Evolutionary conservation across 73 alveolate species (phyloP).

Genomic region (Symbiodinium natans): DNA sequence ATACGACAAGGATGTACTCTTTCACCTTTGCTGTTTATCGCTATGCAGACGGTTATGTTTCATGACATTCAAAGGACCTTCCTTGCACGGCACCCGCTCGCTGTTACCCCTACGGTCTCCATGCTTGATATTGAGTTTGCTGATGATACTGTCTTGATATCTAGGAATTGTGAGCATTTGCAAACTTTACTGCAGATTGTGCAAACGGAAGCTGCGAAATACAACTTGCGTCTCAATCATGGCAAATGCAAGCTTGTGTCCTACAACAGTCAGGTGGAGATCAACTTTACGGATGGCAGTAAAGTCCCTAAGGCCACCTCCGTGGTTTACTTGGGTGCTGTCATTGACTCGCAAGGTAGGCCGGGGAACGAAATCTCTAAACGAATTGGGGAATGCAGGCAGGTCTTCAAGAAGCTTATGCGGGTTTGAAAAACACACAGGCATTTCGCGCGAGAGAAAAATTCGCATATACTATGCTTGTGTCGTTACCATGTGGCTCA

Average conservation of each 20-base stretch:
- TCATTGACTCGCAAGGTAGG: not conserved
- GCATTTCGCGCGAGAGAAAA: not conserved
- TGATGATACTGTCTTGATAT: not conserved
- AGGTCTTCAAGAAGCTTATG: not conserved
- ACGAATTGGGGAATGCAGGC: not conserved
- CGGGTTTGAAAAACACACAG: constrained; percentile 22
- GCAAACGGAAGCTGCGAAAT: constrained; percentile 22
- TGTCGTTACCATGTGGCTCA: constrained; percentile 15
- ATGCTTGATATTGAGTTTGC: constrained; percentile 35
- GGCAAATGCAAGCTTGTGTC: not conserved
- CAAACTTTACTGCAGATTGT: not conserved
- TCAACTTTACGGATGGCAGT: not conserved
- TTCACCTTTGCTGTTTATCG: constrained; percentile 1
- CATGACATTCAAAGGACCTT: not conserved
- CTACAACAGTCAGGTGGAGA: not conserved
- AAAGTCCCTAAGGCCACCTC: not conserved
- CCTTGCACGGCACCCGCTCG: constrained; percentile 16
- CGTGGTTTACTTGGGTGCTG: not conserved
- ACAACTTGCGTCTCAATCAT: not conserved
- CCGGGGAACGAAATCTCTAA: not conserved
- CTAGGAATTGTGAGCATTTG: constrained; percentile 5
- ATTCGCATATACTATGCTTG: not conserved
- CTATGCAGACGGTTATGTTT: constrained; percentile 10
- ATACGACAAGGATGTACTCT: constrained; percentile 21
- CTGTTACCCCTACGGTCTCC: constrained; percentile 8